Conservation (phyloP, 2,329 filamentous ascomycete species). For the Paramyrothecium sp. region DNA sequence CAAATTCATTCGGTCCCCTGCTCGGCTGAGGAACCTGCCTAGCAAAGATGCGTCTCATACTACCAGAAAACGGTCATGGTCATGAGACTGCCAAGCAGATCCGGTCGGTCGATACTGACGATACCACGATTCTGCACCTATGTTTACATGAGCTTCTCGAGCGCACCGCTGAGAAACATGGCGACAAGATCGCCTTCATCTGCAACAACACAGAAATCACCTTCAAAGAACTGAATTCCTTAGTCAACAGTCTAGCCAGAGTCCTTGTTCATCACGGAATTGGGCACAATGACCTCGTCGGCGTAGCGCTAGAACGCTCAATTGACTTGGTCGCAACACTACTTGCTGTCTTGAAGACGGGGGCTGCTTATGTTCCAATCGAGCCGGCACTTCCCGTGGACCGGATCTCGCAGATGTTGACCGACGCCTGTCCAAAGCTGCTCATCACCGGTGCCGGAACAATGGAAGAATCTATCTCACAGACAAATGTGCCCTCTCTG, state of each 20-base stretch:
- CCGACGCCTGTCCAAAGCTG: slow-evolving; percentile 10
- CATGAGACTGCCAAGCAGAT: not conserved
- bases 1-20: not conserved
- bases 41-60: not conserved
- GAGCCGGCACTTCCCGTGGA: slow-evolving; percentile 12
- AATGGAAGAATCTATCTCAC: not conserved
- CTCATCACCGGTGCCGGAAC: slow-evolving; percentile 5
- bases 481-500: not conserved
- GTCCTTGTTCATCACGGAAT: slow-evolving; percentile 4
- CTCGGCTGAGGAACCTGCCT: not conserved
- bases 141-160: slow-evolving; percentile 5
- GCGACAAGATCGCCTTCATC: slow-evolving; percentile 7
- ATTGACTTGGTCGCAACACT: slow-evolving; percentile 12
- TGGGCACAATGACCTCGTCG: slow-evolving; percentile 8
- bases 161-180: not conserved
- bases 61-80: not conserved
- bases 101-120: not conserved
- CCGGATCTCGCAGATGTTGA: slow-evolving; percentile 13
- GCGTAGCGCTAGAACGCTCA: slow-evolving; percentile 11
- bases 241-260: slow-evolving; percentile 7
- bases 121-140: not conserved
- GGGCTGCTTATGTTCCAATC: slow-evolving; percentile 15
- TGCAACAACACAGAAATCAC: slow-evolving; percentile 5
- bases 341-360: slow-evolving; percentile 11
- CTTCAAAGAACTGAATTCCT: slow-evolving; percentile 6